These are phyloP conservation scores for Dryadomyces quercivorus DNA, from an alignment of 2,329 filamentous ascomycete species.

Conservation along the genomic window DNA sequence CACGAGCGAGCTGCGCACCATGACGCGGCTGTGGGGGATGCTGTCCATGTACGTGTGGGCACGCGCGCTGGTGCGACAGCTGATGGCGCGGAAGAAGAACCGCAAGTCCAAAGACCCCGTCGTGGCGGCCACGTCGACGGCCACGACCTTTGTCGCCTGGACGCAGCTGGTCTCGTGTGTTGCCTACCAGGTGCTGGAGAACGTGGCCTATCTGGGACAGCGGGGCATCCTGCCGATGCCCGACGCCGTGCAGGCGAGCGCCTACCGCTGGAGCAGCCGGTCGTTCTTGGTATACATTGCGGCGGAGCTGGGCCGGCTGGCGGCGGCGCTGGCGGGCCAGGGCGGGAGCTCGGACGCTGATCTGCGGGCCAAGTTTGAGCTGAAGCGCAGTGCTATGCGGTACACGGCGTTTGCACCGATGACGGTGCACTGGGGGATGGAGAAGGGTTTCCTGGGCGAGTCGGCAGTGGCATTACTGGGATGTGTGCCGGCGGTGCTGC, in stretches of 20 bases:
- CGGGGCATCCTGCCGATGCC: conserved; percentile 57
- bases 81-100: conserved; percentile 18
- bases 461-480: conserved; percentile 28
- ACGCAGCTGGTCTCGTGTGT: conserved; percentile 57
- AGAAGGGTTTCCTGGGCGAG: conserved; percentile 42
- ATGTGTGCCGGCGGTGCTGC: conserved; percentile 29
- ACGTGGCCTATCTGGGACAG: conserved; percentile 61
- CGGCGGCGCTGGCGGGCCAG: conserved; percentile 28
- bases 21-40: conserved; percentile 65
- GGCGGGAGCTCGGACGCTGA: conserved; percentile 10
- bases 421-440: conserved; percentile 71
- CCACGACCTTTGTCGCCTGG: conserved; percentile 43
- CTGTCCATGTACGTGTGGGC: conserved; percentile 62
- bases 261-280: conserved; percentile 61
- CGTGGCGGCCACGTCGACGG: conserved; percentile 15
- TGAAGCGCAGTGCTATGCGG: conserved; percentile 54
- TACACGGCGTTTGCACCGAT: conserved; percentile 71
- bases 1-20: conserved; percentile 59
- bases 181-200: conserved; percentile 70
- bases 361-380: conserved; percentile 37
- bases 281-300: conserved; percentile 72
- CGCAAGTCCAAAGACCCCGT: no score
- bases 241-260: conserved; percentile 43
- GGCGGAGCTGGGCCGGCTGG: conserved; percentile 59
- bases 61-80: conserved; percentile 29